Base-by-base conservation (phyloP, 768 basidiomycete genomes). In the Termitomyces heimii region DNA sequence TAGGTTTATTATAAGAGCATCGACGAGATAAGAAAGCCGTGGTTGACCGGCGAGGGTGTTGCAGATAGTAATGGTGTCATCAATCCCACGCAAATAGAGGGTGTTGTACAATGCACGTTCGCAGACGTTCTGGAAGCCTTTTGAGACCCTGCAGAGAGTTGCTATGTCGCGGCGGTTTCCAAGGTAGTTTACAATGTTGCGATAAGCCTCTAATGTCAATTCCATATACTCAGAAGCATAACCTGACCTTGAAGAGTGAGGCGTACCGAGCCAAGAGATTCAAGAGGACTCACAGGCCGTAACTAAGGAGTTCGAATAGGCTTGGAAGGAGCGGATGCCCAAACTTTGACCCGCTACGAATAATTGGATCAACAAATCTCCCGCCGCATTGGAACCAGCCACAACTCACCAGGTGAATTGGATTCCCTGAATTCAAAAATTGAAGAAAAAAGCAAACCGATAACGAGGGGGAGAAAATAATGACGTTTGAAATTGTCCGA, bases 101-200 rank as follows among this genome's bases (percentile, higher is more conserved):
- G 81, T 82, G 60, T 79, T 83, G 72, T 88, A 88, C 4, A 88
- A 70, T 4, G 76, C 78, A 46, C 72, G 77, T 65, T 87, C 84
- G 18, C 82, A 82, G 50, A 75, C 81, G 45, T 65, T 66, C 57
- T 75, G 80, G 63, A 87, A 85, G 14, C 68, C 67, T 64, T 74
- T 81, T 58, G 78, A 85, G 26, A 87, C 85, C 62, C 77, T 73
- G 68, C 81, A 84, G 34, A 88, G 77, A 18, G 73, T 62, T 58
- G 77, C 79, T 55, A 88, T 73, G 66, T 86, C 84, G 62, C 73
- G 65, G 49, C 77, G 81, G 62, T 68, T 80, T 54, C 68, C 74
- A 60, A 83, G 75, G 69, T 79, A 65, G 63, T 76, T 76, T 43
- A 81, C 80, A 65, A 88, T 80, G 64, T 76, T 76, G 70, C 75